Evolutionary conservation across 2,329 filamentous ascomycete species (phyloP).

Genomic region (Stagonosporopsis chrysanthemi): DNA sequence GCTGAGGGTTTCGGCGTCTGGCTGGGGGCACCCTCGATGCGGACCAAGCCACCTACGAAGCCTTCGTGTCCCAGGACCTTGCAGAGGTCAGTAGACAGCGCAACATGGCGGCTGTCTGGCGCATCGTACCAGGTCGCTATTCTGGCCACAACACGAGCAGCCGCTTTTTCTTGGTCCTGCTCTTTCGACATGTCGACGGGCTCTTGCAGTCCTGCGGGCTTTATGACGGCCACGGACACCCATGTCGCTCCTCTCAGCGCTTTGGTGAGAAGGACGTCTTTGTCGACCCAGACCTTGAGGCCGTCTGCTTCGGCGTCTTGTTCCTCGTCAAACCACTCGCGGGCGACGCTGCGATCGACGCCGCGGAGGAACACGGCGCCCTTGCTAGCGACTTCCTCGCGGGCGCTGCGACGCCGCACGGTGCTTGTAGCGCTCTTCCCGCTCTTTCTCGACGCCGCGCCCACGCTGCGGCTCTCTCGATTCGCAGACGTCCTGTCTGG

Average conservation of each 20-base stretch:
- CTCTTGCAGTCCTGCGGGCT: conserved; percentile 77
- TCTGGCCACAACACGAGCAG: conserved; percentile 76
- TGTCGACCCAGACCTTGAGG: conserved; percentile 84
- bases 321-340: conserved; percentile 81
- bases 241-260: conserved; percentile 78
- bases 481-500: conserved; percentile 63
- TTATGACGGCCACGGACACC: conserved; percentile 85
- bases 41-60: conserved; percentile 84
- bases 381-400: conserved; percentile 71
- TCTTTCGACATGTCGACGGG: conserved; percentile 76
- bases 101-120: conserved; percentile 79
- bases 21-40: conserved; percentile 80
- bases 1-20: conserved; percentile 71
- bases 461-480: conserved; percentile 79
- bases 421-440: conserved; percentile 78
- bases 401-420: conserved; percentile 63
- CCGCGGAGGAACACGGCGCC: conserved; percentile 78
- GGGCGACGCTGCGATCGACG: conserved; percentile 72
- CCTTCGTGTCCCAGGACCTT: conserved; percentile 73
- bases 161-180: conserved; percentile 63
- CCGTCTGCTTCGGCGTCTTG: conserved; percentile 56
- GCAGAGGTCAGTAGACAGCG: conserved; percentile 80
- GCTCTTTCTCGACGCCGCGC: conserved; percentile 80
- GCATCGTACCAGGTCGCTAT: conserved; percentile 84
- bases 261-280: conserved; percentile 74